Evolutionary conservation across 1,284 basidiomycete genomes (phyloP).

Genomic region (Microbotryum intermedium): DNA sequence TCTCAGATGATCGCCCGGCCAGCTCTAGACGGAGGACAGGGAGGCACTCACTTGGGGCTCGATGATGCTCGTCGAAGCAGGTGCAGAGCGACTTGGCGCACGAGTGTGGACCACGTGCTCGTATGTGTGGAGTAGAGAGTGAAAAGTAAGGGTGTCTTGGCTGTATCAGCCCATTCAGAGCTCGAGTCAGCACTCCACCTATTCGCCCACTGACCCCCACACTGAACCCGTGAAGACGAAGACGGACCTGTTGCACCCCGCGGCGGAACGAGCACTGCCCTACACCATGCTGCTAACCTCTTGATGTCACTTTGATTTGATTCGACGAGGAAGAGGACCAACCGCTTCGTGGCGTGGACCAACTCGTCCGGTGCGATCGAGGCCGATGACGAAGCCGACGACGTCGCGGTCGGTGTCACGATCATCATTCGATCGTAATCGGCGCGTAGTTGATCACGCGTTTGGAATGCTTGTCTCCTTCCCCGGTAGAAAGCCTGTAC

Average conservation of each 20-base stretch:
- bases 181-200: not conserved
- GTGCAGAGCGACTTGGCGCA: slow-evolving; percentile 31
- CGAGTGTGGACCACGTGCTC: slow-evolving; percentile 36
- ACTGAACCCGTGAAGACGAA: slow-evolving; percentile 14
- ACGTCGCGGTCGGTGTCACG: not conserved
- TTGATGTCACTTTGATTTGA: slow-evolving; percentile 29
- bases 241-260: not conserved
- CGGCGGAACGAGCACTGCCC: slow-evolving; percentile 36
- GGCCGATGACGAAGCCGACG: not conserved
- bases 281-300: slow-evolving; percentile 49
- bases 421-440: slow-evolving; percentile 44
- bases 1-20: not conserved
- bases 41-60: slow-evolving; percentile 40
- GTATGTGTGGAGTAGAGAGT: slow-evolving; percentile 1
- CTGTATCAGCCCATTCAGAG: not conserved
- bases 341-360: slow-evolving; percentile 20
- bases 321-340: slow-evolving; percentile 16
- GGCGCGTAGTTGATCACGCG: slow-evolving; percentile 44
- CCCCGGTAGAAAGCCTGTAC: slow-evolving; percentile 41
- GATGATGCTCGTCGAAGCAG: slow-evolving; percentile 41
- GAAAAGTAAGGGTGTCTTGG: slow-evolving; percentile 20
- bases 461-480: slow-evolving; percentile 40
- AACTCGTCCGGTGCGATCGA: not conserved
- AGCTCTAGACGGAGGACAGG: too few species aligned
- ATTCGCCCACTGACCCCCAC: slow-evolving; percentile 46